Percentiles rank a stretch among this genome's conserved stretches.
Evolutionary conservation across 2,329 filamentous ascomycete genomes (phyloP).

Genomic region (Grosmannia huntii): DNA sequence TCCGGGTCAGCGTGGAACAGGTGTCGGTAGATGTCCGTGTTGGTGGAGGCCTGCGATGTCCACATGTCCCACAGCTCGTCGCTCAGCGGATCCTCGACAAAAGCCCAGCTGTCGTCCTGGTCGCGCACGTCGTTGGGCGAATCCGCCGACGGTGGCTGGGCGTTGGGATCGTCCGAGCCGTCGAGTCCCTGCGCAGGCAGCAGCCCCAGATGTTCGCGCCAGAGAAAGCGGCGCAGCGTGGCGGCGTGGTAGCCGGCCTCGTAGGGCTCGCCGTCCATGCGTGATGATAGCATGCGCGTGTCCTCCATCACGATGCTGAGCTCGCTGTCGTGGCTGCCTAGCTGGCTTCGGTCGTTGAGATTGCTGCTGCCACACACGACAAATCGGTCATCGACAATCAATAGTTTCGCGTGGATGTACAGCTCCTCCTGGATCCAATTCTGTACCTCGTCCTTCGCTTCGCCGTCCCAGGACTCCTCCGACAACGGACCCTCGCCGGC

Average conservation of each 20-base stretch:
- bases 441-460: constrained; percentile 62
- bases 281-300: constrained; percentile 53
- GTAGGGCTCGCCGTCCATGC: constrained; percentile 68
- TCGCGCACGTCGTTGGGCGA: constrained; percentile 52
- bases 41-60: constrained; percentile 54
- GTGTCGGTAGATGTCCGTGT: constrained; percentile 65
- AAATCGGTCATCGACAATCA: constrained; percentile 77
- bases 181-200: constrained; percentile 62
- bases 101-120: constrained; percentile 46
- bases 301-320: constrained; percentile 86
- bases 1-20: constrained; percentile 84
- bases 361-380: constrained; percentile 82
- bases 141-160: constrained; percentile 54
- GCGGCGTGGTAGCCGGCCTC: constrained; percentile 64
- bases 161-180: constrained; percentile 57
- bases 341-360: constrained; percentile 79
- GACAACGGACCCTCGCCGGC: constrained; percentile 45
- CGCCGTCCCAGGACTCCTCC: constrained; percentile 66
- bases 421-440: constrained; percentile 94
- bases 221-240: constrained; percentile 71
- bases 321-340: constrained; percentile 84
- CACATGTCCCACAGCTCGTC: constrained; percentile 57
- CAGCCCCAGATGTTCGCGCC: constrained; percentile 83
- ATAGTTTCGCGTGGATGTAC: constrained; percentile 85
- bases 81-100: constrained; percentile 59